Evolutionary conservation across 257 asterid genomes (phyloP).

Genomic region (Solanum chiquidenum): DNA sequence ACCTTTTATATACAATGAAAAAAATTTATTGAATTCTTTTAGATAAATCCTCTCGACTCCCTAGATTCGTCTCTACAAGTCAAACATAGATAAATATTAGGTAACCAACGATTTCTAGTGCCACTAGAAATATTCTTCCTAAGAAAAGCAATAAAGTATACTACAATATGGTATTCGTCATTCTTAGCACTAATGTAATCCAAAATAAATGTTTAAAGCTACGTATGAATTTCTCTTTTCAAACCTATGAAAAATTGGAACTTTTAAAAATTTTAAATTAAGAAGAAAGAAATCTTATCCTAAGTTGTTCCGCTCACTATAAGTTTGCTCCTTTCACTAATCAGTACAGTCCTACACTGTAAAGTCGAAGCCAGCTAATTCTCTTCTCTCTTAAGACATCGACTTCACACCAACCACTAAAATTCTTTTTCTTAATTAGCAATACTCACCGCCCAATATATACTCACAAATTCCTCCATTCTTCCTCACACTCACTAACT

Average conservation of each 20-base stretch:
- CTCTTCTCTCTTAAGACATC: slow-evolving; percentile 10
- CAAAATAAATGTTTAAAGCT: background rate
- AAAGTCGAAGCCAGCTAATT: slow-evolving; percentile 30
- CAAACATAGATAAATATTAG: no score
- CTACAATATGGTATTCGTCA: background rate
- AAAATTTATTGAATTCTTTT: no score
- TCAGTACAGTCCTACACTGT: background rate
- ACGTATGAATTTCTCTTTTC: background rate
- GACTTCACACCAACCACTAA: slow-evolving; percentile 33
- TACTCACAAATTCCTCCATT: background rate
- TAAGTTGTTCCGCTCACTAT: no score
- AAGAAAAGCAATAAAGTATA: background rate
- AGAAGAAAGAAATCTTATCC: no score
- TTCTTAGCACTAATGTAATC: background rate
- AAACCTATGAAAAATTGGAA: no score
- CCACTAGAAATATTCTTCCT: background rate
- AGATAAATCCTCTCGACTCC: no score
- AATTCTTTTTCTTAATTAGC: background rate
- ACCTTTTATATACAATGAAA: no score
- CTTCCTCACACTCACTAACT: background rate
- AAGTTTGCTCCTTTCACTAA: background rate
- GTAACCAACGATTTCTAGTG: no score
- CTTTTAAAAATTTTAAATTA: background rate
- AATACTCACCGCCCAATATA: background rate
- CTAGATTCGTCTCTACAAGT: no score